Conservation (phyloP, 805 yeast species). For the Wickerhamomyces hampshirensis region DNA sequence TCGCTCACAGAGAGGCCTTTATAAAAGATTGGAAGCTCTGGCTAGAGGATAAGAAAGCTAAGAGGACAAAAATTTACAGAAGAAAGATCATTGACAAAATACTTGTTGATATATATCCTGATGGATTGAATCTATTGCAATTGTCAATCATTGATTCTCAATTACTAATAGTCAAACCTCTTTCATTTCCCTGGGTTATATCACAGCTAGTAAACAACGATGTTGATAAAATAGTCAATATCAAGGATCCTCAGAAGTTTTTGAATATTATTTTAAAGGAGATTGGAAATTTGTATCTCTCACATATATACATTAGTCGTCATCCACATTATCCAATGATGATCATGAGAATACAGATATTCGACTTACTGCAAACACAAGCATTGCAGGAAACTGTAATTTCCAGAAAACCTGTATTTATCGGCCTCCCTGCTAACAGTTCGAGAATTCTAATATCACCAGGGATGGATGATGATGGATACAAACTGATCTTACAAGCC, state of each 20-base stretch:
- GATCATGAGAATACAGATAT: slow-evolving; percentile 62
- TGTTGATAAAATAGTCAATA: slow-evolving; percentile 19
- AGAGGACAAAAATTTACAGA: slow-evolving; percentile 5
- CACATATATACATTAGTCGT: slow-evolving; percentile 61
- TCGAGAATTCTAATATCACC: slow-evolving; percentile 37
- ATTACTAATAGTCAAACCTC: slow-evolving; percentile 54
- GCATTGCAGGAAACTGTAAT: slow-evolving; percentile 22
- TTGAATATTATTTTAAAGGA: slow-evolving; percentile 42
- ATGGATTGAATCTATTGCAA: slow-evolving; percentile 60
- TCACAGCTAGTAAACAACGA: slow-evolving; percentile 24
- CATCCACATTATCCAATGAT: slow-evolving; percentile 61
- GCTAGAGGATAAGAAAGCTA: slow-evolving; percentile 6
- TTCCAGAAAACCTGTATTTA: slow-evolving; percentile 57
- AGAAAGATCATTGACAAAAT: slow-evolving; percentile 20
- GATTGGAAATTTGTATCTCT: slow-evolving; percentile 47
- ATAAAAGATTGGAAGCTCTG: slow-evolving; percentile 7
- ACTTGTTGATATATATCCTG: slow-evolving; percentile 37
- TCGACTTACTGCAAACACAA: slow-evolving; percentile 46
- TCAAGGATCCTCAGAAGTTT: slow-evolving; percentile 46
- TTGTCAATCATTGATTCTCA: slow-evolving; percentile 69
- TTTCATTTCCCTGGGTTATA: slow-evolving; percentile 29
- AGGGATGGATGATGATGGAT: slow-evolving; percentile 36
- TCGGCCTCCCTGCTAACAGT: slow-evolving; percentile 64
- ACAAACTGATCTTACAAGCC: slow-evolving; percentile 54
- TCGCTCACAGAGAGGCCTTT: slow-evolving; percentile 5